phyloP scores from a whole-genome alignment of 257 asterid species.

The Mentha longifolia region DNA sequence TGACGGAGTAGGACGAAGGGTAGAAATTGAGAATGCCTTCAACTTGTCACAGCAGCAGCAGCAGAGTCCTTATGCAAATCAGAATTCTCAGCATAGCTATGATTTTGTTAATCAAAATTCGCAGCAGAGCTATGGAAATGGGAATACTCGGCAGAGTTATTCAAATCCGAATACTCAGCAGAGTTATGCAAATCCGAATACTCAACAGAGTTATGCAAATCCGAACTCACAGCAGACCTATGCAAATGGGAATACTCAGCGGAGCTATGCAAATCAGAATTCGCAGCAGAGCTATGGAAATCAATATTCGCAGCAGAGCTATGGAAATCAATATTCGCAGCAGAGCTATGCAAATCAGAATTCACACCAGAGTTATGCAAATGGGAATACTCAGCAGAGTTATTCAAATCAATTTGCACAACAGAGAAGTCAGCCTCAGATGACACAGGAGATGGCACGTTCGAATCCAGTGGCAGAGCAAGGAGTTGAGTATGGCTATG shows the following conservation, averaged over 20 bases:
- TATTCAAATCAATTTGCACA: slow-evolving; percentile 22
- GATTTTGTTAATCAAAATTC: not conserved
- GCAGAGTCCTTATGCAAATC: slow-evolving; percentile 36
- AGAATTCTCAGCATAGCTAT: not conserved
- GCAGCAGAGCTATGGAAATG: not conserved
- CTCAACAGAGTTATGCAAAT: slow-evolving; percentile 21
- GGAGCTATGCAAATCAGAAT: not conserved
- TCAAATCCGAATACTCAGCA: not conserved
- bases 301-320: not conserved
- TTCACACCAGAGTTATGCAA: not conserved
- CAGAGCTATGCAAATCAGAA: slow-evolving; percentile 1
- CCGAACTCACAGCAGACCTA: too few species aligned
- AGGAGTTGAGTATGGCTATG: slow-evolving; percentile 39
- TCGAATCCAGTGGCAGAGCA: slow-evolving; percentile 37
- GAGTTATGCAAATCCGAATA: not conserved
- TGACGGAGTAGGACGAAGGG: slow-evolving; percentile 59
- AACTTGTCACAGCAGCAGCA: slow-evolving; percentile 41
- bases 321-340: not conserved
- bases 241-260: not conserved
- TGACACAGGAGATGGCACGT: slow-evolving; percentile 30
- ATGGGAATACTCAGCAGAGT: not conserved
- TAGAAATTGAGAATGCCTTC: slow-evolving; percentile 57
- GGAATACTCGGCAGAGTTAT: slow-evolving; percentile 17
- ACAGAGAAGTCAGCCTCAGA: slow-evolving; percentile 31
- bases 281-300: not conserved